Evolutionary conservation across 768 basidiomycete species (phyloP), one percentile per base, ranked within the genome.

Genomic region (Suillus cothurnatus): DNA sequence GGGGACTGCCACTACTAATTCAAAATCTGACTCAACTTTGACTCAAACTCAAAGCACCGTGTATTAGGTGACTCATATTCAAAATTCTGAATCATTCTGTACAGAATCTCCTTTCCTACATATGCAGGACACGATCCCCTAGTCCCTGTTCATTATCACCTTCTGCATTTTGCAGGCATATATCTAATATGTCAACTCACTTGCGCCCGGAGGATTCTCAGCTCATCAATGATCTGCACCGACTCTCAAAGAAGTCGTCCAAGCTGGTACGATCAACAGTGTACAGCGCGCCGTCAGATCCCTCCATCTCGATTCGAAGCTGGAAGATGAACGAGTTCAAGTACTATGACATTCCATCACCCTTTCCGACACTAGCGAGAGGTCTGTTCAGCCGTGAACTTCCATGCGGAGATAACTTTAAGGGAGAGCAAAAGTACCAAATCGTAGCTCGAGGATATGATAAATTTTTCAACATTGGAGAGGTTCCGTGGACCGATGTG

Each of bases 391-490:
- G 93, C 0, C 76, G 80, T 14, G 84, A 91, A 39, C 62, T 84
- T 17, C 64, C 74, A 8, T 23, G 14, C 26, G 73, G 79, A 19
- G 68, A 74, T 61, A 67, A 64, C 1, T 65, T 74, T 62, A 71
- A 75, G 50, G 75, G 72, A 45, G 78, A 75, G 82, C 70, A 66
- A 57, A 74, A 72, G 61, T 77, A 82, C 66, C 80, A 88, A 63
- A 95, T 99, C 64, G 88, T 97, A 1, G 91, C 86, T 0, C 81
- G 97, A 55, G 97, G 97, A 0, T 99, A 99, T 74, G 97, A 99
- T 81, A 99, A 99, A 80, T 99, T 99, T 78, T 99, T 98, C 82
- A 98, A 97, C 73, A 93, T 97, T 36, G 93, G 90, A 4, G 97
- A 99, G 76, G 94, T 98, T 6, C 93, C 91, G 3, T 99, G 96